phyloP scores from a whole-genome alignment of 352 stramenopile genomes.

The Globisporangium abappressorium region DNA sequence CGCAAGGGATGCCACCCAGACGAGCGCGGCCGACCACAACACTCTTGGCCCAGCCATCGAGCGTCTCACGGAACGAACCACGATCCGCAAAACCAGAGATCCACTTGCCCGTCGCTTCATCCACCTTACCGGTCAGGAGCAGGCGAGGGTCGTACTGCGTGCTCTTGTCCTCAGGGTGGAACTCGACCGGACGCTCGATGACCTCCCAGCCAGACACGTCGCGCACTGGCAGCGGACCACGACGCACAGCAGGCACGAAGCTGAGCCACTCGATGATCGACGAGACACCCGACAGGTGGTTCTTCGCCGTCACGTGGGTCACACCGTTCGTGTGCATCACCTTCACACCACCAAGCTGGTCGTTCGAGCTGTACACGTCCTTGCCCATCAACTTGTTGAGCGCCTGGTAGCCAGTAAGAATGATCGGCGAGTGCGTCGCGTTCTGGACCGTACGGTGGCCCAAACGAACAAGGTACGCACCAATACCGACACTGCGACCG shows the following conservation, averaged over 20 bases:
- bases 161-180: conserved; percentile 89
- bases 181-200: conserved; percentile 89
- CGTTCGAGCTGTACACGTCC: conserved; percentile 99
- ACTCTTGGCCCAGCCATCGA: conserved; percentile 99
- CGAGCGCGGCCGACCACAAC: conserved; percentile 97
- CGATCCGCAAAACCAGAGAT: conserved; percentile 97
- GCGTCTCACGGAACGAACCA: conserved; percentile 97
- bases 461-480: conserved; percentile 98
- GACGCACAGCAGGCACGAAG: conserved; percentile 94
- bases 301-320: conserved; percentile 95
- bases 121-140: conserved; percentile 86
- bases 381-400: conserved; percentile 99
- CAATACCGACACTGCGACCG: conserved; percentile 98
- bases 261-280: conserved; percentile 98
- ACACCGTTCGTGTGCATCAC: conserved; percentile 99
- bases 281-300: conserved; percentile 95
- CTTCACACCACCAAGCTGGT: conserved; percentile 98
- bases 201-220: conserved; percentile 81
- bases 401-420: conserved; percentile 99
- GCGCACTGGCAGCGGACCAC: conserved; percentile 78
- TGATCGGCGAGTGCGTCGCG: conserved; percentile 95
- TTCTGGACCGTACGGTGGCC: conserved; percentile 99
- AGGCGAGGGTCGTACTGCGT: conserved; percentile 95
- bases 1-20: conserved; percentile 97
- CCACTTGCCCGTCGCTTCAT: conserved; percentile 81